Evolutionary conservation across 129 eudicot genomes (phyloP).

Genomic region (sunflower (Helianthus annuus)): HanXRQr2.0-SUNRISE NC_035449.2:53941261-53941760

Average conservation of each 20-base stretch:
- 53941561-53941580: conserved; percentile 35
- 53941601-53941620: not conserved
- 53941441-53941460: not conserved
- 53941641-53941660: not conserved
- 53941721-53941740: too few species aligned
- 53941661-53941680: too few species aligned
- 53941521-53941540: conserved; percentile 28
- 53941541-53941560: conserved; percentile 20
- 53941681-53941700: too few species aligned
- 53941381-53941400: too few species aligned
- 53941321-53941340: not conserved
- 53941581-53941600: not conserved
- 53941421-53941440: not conserved
- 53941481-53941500: conserved; percentile 22
- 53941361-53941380: not conserved
- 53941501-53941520: conserved; percentile 33
- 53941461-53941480: not conserved
- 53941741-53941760: too few species aligned
- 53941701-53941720: too few species aligned
- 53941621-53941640: not conserved
- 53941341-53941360: not conserved
- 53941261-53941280: too few species aligned
- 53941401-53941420: not conserved
- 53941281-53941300: too few species aligned
- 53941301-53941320: too few species aligned